Evolutionary conservation across 495 filamentous ascomycete genomes (phyloP), one percentile per base, ranked within the genome.

Genomic region (Penicillium dipodomyicola): DNA sequence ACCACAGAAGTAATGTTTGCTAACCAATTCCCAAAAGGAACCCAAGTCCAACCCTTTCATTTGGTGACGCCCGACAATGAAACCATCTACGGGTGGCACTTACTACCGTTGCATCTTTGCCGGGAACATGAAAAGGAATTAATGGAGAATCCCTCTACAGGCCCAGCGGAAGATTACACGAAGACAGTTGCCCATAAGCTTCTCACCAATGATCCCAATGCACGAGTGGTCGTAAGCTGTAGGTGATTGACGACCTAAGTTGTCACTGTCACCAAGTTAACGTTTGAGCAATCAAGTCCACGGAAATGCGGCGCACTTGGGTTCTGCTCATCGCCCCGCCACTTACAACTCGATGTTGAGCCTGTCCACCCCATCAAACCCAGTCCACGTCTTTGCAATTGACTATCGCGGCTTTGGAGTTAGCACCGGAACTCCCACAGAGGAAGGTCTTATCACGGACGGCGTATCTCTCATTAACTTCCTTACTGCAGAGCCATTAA

Each of bases 341-440:
- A 73, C 61, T 48, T 77, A 78, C 52, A 74, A 72, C 25, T 65
- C 69, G 42, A 49, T 76, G 32, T 59, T 78, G 3, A 69, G 68
- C 7, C 64, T 79, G 7, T 79, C 79, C 0, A 77, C 79, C 4
- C 77, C 76, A 1, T 69, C 68, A 12, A 72, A 78, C 43, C 79
- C 81, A 32, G 80, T 87, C 10, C 87, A 90, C 62, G 72, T 89
- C 52, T 73, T 92, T 43, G 75, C 85, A 23, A 79, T 96, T 53
- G 91, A 96, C 76, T 97, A 97, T 72, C 88, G 94, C 27, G 94
- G 94, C 27, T 97, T 89, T 63, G 93, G 92, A 6, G 77, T 83
- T 27, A 92, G 88, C 19, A 89, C 87, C 14, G 92, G 93, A 25
- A 75, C 72, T 15, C 94, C 94, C 3, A 87, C 88, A 0, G 94